These are phyloP conservation scores for Austroboletus niveus DNA, from an alignment of 1,284 basidiomycete species.

Conservation along the genomic window DNA sequence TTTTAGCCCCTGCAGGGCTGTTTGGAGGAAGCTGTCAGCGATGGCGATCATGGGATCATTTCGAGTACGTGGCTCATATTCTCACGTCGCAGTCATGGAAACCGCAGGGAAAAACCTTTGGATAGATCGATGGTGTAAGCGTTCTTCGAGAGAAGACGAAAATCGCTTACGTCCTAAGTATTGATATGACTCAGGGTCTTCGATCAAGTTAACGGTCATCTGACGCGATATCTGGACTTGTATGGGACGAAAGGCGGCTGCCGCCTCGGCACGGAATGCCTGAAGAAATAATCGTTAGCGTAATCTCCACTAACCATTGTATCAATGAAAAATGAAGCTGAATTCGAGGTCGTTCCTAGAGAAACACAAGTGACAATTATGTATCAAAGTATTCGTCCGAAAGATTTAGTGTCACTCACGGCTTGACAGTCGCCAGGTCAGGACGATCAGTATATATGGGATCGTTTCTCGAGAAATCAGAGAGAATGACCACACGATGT, in stretches of 20 bases:
- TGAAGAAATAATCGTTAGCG: not conserved
- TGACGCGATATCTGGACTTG: constrained; percentile 5
- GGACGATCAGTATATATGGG: constrained; percentile 10
- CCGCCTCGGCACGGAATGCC: not conserved
- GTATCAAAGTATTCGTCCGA: not conserved
- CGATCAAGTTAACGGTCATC: constrained; percentile 6
- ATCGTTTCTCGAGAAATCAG: constrained; percentile 13
- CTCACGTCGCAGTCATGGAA: constrained; percentile 12
- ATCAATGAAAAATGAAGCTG: not conserved
- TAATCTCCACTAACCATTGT: constrained; percentile 1
- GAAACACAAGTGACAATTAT: too few species aligned
- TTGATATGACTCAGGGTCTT: constrained; percentile 3
- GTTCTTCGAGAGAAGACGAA: too few species aligned
- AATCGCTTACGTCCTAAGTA: not conserved
- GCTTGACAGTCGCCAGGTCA: constrained; percentile 1
- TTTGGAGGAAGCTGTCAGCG: not conserved
- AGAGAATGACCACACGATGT: too few species aligned
- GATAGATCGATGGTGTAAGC: too few species aligned
- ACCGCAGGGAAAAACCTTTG: constrained; percentile 11
- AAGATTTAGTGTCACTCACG: constrained; percentile 1
- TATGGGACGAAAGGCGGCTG: constrained; percentile 3
- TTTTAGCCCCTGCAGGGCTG: not conserved
- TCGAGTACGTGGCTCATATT: constrained; percentile 12
- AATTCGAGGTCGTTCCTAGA: constrained; percentile 1
- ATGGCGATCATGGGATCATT: constrained; percentile 14